Evolutionary conservation across 192 early-diverging fungal genomes (phyloP), one percentile per base, ranked within the genome.

Genomic region (Backusella morwellensis): DNA sequence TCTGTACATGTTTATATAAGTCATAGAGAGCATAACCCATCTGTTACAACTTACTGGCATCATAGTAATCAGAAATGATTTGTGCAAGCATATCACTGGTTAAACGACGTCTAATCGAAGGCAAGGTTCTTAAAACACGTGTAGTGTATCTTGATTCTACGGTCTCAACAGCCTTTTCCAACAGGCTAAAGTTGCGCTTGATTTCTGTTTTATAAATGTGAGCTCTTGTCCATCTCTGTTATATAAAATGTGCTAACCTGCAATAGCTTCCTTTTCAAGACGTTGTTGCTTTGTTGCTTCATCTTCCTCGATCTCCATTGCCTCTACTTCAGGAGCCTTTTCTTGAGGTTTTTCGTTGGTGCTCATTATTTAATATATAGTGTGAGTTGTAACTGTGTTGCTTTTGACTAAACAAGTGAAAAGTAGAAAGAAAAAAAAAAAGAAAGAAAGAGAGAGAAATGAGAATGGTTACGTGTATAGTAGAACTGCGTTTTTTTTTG

Each of bases 81-180:
- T 89, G 86, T 29, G 81, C 85, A 63, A 97, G 82, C 21, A 92
- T 84, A 15, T 87, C 82, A 35, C 86, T 82, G 41, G 90, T 91
- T 63, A 98, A 83, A 32, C 93, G 90, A 86, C 91, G 92, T 66
- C 98, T 92, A 66, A 97, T 84, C 2, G 93, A 87, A 29, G 93
- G 90, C 21, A 93, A 90, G 19, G 92, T 91, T 69, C 98, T 89
- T 54, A 99, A 78, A 19, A 94, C 98, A 54, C 98, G 92, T 41
- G 94, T 94, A 21, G 91, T 93, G 81, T 93, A 98, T 66, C 97
- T 92, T 38, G 92, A 80, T 81, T 99, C 98, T 63, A 95, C 86
- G 26, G 94, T 90, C 40, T 93, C 83, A 11, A 95, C 96, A 67
- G 93, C 93, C 68, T 91, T 85, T 81, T 96, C 94, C 72, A 99